A percentile compares a stretch with the other conserved stretches of the same genome.
Evolutionary conservation across 805 yeast genomes (phyloP).

Genomic region (Myxozyma kluyveri): DNA sequence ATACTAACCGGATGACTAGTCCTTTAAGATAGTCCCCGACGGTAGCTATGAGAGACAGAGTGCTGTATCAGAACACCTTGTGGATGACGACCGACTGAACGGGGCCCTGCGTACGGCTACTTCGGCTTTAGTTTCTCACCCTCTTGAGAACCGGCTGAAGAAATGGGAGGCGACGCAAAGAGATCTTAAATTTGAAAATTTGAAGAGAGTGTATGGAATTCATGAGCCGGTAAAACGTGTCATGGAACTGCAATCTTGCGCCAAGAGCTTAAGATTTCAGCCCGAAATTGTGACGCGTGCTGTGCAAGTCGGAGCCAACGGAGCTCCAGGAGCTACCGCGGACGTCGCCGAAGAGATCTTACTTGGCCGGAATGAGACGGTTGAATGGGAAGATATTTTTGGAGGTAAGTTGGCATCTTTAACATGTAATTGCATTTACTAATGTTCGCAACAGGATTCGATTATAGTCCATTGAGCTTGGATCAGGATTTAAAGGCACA

Average conservation of each 20-base stretch:
- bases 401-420: constrained; percentile 18
- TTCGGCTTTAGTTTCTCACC: no score
- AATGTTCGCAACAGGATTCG: constrained; percentile 12
- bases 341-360: constrained; percentile 74
- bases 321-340: constrained; percentile 50
- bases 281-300: constrained; percentile 29
- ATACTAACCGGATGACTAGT: no score
- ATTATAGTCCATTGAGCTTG: constrained; percentile 19
- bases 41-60: no score
- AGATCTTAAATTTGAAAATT: constrained; percentile 67
- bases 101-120: no score
- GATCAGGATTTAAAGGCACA: constrained; percentile 21
- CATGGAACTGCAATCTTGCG: constrained; percentile 71
- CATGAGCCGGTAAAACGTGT: constrained; percentile 90
- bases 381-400: constrained; percentile 92
- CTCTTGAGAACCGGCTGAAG: constrained; percentile 69
- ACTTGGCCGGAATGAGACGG: constrained; percentile 65
- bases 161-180: constrained; percentile 80
- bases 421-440: neutral
- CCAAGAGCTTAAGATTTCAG: constrained; percentile 14
- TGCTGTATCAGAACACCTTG: no score
- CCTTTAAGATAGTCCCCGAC: no score
- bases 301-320: constrained; percentile 37
- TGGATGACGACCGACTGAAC: no score
- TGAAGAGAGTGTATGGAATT: constrained; percentile 81